Percentiles rank a stretch among this genome's conserved stretches.
Evolutionary conservation across 1,139 yeast genomes (phyloP).

Genomic region (Candida smagusa): DNA sequence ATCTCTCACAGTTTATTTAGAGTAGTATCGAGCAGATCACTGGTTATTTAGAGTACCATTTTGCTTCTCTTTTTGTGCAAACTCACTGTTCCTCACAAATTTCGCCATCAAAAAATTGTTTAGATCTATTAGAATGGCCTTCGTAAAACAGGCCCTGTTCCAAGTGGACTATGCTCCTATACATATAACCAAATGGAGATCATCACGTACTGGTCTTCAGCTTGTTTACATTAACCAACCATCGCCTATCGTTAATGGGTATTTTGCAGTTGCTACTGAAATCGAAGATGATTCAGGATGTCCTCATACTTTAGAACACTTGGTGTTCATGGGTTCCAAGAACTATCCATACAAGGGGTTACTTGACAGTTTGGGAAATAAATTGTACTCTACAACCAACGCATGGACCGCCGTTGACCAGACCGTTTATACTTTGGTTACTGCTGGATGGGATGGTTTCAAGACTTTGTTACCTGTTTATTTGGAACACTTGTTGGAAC

Average conservation of each 20-base stretch:
- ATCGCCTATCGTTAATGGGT: constrained; percentile 88
- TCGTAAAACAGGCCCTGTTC: constrained; percentile 48
- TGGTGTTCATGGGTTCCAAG: constrained; percentile 91
- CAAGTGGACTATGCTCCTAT: constrained; percentile 64
- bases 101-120: not conserved
- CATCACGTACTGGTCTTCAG: constrained; percentile 77
- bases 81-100: too few species aligned
- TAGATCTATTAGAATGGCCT: constrained; percentile 12
- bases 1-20: too few species aligned
- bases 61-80: too few species aligned
- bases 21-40: too few species aligned
- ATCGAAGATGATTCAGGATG: constrained; percentile 82
- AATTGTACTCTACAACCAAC: constrained; percentile 83
- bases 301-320: constrained; percentile 95
- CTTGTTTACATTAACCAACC: constrained; percentile 73
- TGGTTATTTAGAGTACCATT: too few species aligned
- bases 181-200: constrained; percentile 65
- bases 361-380: constrained; percentile 80
- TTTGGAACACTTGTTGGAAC: constrained; percentile 80
- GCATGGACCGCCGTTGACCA: constrained; percentile 98
- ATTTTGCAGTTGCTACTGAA: constrained; percentile 94
- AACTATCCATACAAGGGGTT: constrained; percentile 90
- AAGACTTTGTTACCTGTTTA: constrained; percentile 79
- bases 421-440: constrained; percentile 85
- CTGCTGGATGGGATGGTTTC: constrained; percentile 98